Evolutionary conservation across 495 filamentous ascomycete species (phyloP), one percentile per base, ranked within the genome.

Genomic region (Halenospora varia): DNA sequence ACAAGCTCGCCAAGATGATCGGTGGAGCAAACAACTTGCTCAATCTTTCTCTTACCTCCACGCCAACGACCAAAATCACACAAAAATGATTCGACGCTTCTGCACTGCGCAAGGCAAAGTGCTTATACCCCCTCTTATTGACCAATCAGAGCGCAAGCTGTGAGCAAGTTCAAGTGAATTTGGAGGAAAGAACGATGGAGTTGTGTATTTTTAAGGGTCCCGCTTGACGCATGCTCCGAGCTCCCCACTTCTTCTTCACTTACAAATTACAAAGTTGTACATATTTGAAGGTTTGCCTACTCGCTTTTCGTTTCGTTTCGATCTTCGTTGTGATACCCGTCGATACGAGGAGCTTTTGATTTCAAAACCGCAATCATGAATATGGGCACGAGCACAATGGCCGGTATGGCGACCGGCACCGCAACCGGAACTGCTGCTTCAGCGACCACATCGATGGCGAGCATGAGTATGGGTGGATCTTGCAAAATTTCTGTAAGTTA

Each of bases 401-500:
- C 42, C 42, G 42, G 42, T 45, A 20, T 20, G 42, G 42, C 42
- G 6, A 4, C 11, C 8, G 17, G 8, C 6, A 45, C 47, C 23
- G 11, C 23, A 10, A 6, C 47, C 47, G 19, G 9, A n/a, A n/a
- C 9, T 25, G 8, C 10, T 13, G 10, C 22, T 8, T 3, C 47
- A n/a, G 3, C 23, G 4, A 49, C 8, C 23, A 49, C 47, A 6
- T 10, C 47, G 9, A 49, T 49, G 47, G 23, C 47, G 8, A 19
- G 23, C 23, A 49, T 49, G 47, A 20, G 17, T n/a, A 45, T 45
- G 42, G 42, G 6, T 6, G 42, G 6, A 13, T 6, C 19, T n/a
- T 49, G 47, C 47, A 49, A 49, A n/a, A 49, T 25, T 8, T 49
- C 47, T n/a, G 47, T 49, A 49, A 23, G 47, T 25, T n/a, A 6